Evolutionary conservation across 129 eudicot species (phyloP), one percentile per base, ranked within the genome.

Genomic region (Tanacetum coccineum): DNA sequence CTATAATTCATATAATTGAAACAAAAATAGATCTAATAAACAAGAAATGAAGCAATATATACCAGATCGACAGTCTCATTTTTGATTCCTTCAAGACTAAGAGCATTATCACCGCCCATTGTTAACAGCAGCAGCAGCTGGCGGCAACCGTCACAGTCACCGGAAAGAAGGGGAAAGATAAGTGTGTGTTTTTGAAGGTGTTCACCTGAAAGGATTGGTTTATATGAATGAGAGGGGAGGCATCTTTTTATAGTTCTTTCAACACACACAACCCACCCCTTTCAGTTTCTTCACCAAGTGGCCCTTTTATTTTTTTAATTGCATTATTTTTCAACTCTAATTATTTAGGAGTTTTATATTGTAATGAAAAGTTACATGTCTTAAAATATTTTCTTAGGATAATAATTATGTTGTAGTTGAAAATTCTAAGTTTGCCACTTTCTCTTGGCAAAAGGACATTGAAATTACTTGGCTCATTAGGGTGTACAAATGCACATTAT

Each of bases 41-140:
- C 0, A 48, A 19, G 44, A 58, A 9, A 63, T 62, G 68, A 8
- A 21, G 22, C 26, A 40, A 67, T 80, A n/a, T n/a, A n/a, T n/a
- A 86, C 93, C 88, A 86, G 78, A 80, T 86, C 93, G 71, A 86
- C 88, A 19, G 87, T 74, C 78, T 86, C 93, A 69, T 86, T 83
- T 56, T 83, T 86, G 6, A 86, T 86, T 32, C 83, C 86, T 64
- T 86, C 83, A 1, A 86, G 84, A 25, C 84, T 83, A 66, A 76
- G 75, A 65, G 71, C 79, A 60, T 32, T 74, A 11, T 80, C 79
- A 39, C 87, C 79, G 13, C 81, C 84, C 83, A 79, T 82, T 22
- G 56, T 55, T 64, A 81, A 20, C 70, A 47, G 26, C n/a, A n/a
- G n/a, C n/a, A n/a, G n/a, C 67, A 55, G 11, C 42, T 60, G 36